A percentile compares a stretch with the other conserved stretches of the same genome.
phyloP scores from a whole-genome alignment of 202 grass and related monocot genomes.

The Setaria italica region DNA sequence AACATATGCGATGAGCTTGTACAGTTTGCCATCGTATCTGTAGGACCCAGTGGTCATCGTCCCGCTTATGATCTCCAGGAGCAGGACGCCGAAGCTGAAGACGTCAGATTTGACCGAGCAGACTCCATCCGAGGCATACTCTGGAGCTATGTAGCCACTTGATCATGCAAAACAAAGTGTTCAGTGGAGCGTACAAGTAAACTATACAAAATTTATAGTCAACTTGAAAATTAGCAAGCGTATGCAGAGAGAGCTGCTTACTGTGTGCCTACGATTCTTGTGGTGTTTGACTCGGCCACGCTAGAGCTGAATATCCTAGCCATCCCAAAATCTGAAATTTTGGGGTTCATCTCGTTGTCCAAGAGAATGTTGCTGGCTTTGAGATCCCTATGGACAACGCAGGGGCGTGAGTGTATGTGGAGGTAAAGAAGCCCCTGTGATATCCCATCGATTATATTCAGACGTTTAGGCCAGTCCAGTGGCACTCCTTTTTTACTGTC shows the following conservation, averaged over 20 bases:
- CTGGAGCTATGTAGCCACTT: slow-evolving; percentile 59
- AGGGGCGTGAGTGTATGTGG: slow-evolving; percentile 57
- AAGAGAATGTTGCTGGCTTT: slow-evolving; percentile 79
- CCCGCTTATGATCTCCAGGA: slow-evolving; percentile 58
- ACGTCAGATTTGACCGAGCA: slow-evolving; percentile 59
- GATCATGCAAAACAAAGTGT: not conserved
- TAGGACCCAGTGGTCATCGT: slow-evolving; percentile 48
- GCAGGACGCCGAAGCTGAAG: slow-evolving; percentile 54
- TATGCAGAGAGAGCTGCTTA: slow-evolving; percentile 14
- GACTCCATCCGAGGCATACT: slow-evolving; percentile 53
- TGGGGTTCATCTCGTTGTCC: slow-evolving; percentile 59
- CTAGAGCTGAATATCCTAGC: slow-evolving; percentile 56
- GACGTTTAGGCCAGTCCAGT: slow-evolving; percentile 57
- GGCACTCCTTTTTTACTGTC: slow-evolving; percentile 31
- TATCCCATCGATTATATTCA: slow-evolving; percentile 67
- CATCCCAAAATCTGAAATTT: slow-evolving; percentile 78
- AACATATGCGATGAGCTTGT: slow-evolving; percentile 54
- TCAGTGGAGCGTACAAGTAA: not conserved
- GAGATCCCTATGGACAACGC: slow-evolving; percentile 75
- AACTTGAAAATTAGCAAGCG: not conserved
- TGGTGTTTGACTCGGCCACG: slow-evolving; percentile 51
- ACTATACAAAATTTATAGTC: not conserved
- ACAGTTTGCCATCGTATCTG: slow-evolving; percentile 33
- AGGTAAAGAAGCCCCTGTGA: slow-evolving; percentile 67
- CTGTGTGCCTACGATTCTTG: slow-evolving; percentile 64